Evolutionary conservation across 1,139 yeast genomes (phyloP), one percentile per base, ranked within the genome.

Genomic region (Arxiozyma slooffiae): DNA sequence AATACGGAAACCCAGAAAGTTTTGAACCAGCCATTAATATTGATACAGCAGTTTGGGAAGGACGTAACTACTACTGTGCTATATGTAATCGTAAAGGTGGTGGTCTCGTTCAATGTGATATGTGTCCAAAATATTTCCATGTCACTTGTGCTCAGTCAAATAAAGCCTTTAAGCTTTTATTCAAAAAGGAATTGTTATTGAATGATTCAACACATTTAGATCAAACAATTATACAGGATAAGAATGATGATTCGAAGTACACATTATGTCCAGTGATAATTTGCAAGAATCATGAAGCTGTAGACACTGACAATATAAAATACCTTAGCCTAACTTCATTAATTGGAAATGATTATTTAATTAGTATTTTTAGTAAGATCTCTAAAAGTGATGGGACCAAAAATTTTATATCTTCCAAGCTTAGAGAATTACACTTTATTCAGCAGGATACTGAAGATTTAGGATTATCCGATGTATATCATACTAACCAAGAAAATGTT

Each of bases 91-190:
- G 64, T 16, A 53, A 51, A 4, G 70, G 69, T 21, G 82, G 82
- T 11, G 71, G 72, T 1, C 60, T 77, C 26, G 60, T 67, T 1
- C 52, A 58, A 17, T 80, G 85, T 60, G 64, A 67, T 9, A 50
- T 66, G 3, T 80, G 85, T 55, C 54, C 62, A 1, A 61, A 62
- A 2, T 53, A 59, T 5, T 71, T 71, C 51, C 96, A 87, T 66
- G 72, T 79, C 0, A 82, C 85, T 0, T 87, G 96, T 70, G 89
- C 86, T 2, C 78, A 76, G 55, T 78, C 74, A 54, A 62, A 73
- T 3, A 65, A 71, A 0, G 71, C 70, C 9, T 76, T 68, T 59
- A 66, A 66, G 44, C 55, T 79, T 18, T 80, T 82, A 2, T 80
- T 80, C 59, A 67, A 67, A 45, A 56, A 48, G 40, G 24, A 9